phyloP scores from a whole-genome alignment of 176 grass and related monocot species.

The Aechmea fasciata region DNA sequence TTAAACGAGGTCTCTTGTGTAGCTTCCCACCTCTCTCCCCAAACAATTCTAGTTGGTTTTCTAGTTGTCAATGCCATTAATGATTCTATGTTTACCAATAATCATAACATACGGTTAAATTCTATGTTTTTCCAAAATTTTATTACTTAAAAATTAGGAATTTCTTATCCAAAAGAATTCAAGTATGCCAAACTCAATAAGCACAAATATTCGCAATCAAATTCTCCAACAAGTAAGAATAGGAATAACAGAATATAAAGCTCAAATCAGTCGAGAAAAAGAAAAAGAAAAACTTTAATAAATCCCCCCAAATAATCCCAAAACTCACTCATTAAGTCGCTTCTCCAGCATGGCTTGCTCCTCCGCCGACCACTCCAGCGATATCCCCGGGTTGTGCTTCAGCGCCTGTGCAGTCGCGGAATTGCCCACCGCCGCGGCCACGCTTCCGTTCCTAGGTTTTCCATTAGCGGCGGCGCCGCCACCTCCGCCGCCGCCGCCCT shows the following conservation, averaged over 20 bases:
- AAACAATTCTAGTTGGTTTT: too few species aligned
- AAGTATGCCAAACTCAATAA: too few species aligned
- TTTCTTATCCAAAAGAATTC: too few species aligned
- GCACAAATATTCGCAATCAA: too few species aligned
- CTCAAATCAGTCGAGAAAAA: background rate
- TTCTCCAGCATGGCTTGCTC: conserved; percentile 73
- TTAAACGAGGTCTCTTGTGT: too few species aligned
- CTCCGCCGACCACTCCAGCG: conserved; percentile 65
- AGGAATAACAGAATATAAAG: background rate
- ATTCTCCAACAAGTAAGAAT: too few species aligned
- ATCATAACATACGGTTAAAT: too few species aligned
- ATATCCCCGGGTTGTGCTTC: conserved; percentile 75
- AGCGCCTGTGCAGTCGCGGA: conserved; percentile 28
- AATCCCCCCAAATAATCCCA: background rate
- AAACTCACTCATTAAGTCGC: conserved; percentile 57
- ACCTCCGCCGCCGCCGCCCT: conserved; percentile 22
- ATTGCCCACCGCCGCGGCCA: conserved; percentile 18
- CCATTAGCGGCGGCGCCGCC: conserved; percentile 23
- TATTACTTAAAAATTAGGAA: too few species aligned
- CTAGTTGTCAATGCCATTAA: too few species aligned
- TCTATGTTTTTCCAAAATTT: too few species aligned
- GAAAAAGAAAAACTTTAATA: background rate
- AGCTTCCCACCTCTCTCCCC: too few species aligned
- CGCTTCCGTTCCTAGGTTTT: conserved; percentile 63
- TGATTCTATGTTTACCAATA: too few species aligned